Evolutionary conservation across 2,329 filamentous ascomycete species (phyloP), one percentile per base, ranked within the genome.

Genomic region (Didymella pinodella): DNA sequence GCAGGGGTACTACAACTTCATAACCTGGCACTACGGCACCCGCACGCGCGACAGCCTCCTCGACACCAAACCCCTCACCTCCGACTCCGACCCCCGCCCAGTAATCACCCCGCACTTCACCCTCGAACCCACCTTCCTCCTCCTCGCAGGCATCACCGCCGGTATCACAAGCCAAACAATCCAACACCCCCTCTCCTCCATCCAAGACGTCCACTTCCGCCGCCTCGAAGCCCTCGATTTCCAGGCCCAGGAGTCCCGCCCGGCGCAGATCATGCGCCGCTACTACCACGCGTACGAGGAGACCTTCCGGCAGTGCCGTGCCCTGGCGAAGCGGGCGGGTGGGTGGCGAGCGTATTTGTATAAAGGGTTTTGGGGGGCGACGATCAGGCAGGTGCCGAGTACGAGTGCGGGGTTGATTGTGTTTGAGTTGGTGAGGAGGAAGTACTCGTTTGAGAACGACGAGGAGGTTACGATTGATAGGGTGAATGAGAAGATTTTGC

Each of bases 391-490:
- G 76, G 88, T 91, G 2, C 90, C 90, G 0, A 91, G 89, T 71
- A 93, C 90, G 2, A 90, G 88, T 59, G 90, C 90, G 0, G 90
- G 90, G 0, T 73, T 93, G 59, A 91, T 93, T 65, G 90, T 92
- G 20, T 93, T 93, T 72, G 90, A 93, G 77, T 72, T 93, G 44
- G 86, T 92, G 36, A 81, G 90, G 56, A 81, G 90, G 34, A 91
- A 91, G 76, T 93, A 92, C 66, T 88, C 88, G 1, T 81, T 85
- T 84, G 67, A 87, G 87, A 62, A 83, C 82, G 56, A 59, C 2
- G 65, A 91, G 25, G 70, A 77, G 29, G 74, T 78, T 10, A 73
- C 71, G n/a, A 79, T 79, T 45, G 67, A 73, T 44, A 86, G 86
- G 72, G 88, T 90, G 63, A 88, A 88, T 1, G 90, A 90, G 66